Evolutionary conservation across 1,284 basidiomycete genomes (phyloP).

Genomic region (Sutorius eximius): DNA sequence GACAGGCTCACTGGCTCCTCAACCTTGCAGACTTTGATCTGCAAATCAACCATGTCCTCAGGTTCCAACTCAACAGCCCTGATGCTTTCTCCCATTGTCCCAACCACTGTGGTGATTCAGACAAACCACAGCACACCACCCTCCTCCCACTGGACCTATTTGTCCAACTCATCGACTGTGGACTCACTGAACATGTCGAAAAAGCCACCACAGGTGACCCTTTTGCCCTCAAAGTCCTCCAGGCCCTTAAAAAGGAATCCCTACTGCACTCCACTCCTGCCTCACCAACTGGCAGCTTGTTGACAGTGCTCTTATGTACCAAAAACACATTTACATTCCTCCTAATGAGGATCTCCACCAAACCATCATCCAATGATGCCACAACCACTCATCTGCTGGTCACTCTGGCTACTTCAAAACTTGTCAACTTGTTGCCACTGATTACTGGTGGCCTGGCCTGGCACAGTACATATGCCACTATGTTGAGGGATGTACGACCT

Average conservation of each 20-base stretch:
- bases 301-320: background rate
- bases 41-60: background rate
- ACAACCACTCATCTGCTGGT: background rate
- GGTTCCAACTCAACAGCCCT: fast-evolving
- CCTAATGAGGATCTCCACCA: background rate
- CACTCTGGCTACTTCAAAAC: background rate
- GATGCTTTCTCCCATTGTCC: background rate
- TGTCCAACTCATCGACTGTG: no score
- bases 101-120: no score
- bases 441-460: background rate
- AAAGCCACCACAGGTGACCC: no score
- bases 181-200: background rate
- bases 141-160: no score
- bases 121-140: no score
- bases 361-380: no score
- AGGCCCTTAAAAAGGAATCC: background rate
- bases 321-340: background rate
- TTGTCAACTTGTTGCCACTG: fast-evolving
- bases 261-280: background rate
- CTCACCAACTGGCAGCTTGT: background rate
- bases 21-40: background rate
- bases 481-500: background rate
- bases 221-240: no score
- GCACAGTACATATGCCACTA: fast-evolving
- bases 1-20: background rate